These are phyloP conservation scores for Trichothecium roseum DNA, from an alignment of 2,329 filamentous ascomycete genomes.

Conservation along the genomic window DNA sequence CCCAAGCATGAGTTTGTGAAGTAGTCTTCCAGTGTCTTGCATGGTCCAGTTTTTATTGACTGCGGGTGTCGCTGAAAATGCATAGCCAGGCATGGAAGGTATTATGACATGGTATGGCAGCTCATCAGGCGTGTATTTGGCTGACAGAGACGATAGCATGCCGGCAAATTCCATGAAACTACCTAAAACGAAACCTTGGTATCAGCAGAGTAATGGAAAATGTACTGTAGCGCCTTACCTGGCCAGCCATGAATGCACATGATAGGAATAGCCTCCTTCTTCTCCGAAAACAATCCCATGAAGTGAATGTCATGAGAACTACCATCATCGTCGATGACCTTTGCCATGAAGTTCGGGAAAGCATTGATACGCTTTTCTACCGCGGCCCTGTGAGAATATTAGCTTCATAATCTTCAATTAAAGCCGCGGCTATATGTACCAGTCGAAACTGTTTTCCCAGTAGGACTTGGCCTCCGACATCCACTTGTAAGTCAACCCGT, in stretches of 20 bases:
- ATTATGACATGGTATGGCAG: conserved; percentile 6
- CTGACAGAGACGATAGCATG: conserved; percentile 3
- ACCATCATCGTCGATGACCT: neutral
- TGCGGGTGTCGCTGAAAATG: conserved; percentile 5
- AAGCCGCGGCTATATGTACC: neutral
- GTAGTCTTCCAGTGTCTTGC: conserved; percentile 2
- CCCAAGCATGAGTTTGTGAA: conserved; percentile 4
- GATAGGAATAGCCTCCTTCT: conserved; percentile 6
- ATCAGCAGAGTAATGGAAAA: too few relatives aligned
- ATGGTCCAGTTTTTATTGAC: conserved; percentile 4
- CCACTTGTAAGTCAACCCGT: neutral
- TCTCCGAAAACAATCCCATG: conserved; percentile 3
- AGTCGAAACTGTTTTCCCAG: neutral
- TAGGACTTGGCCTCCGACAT: neutral
- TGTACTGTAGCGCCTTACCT: conserved; percentile 1
- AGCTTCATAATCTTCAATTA: neutral
- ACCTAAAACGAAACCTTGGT: too few relatives aligned
- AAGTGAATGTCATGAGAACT: neutral
- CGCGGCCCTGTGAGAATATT: neutral
- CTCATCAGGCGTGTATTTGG: conserved; percentile 3
- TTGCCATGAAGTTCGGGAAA: neutral
- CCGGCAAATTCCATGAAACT: conserved; percentile 3
- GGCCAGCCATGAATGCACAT: conserved; percentile 7
- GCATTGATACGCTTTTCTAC: conserved; percentile 1
- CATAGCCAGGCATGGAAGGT: conserved; percentile 6